phyloP scores from a whole-genome alignment of 208 protist species.

The Trichomonas tenax region DNA sequence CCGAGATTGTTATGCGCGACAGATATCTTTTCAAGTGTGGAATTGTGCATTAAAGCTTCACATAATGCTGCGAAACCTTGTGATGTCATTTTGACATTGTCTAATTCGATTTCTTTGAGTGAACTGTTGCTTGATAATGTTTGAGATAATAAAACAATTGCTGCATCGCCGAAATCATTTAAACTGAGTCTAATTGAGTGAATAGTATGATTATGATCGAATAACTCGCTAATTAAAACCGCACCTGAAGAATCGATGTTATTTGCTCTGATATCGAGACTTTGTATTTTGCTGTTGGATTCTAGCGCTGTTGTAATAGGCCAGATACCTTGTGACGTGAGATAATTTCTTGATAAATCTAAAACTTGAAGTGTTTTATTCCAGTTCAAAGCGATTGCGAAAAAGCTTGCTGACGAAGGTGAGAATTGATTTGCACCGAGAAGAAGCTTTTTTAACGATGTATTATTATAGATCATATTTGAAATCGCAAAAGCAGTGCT shows the following conservation, averaged over 20 bases:
- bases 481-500: background rate
- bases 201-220: background rate
- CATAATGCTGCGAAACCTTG: background rate
- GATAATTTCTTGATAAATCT: background rate
- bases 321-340: background rate
- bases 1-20: background rate
- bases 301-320: background rate
- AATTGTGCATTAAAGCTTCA: background rate
- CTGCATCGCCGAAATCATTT: background rate
- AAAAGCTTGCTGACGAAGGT: background rate
- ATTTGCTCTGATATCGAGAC: background rate
- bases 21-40: background rate
- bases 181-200: background rate
- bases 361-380: background rate
- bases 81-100: background rate
- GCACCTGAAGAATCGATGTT: background rate
- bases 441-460: background rate
- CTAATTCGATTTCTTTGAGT: background rate
- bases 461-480: background rate
- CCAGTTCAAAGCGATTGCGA: background rate
- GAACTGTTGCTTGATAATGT: background rate
- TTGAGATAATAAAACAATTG: background rate
- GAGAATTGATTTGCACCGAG: background rate
- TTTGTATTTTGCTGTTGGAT: background rate
- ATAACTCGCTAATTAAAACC: background rate